phyloP scores from a whole-genome alignment of 169 alveolate genomes.

The Plasmodium coatneyi region DNA sequence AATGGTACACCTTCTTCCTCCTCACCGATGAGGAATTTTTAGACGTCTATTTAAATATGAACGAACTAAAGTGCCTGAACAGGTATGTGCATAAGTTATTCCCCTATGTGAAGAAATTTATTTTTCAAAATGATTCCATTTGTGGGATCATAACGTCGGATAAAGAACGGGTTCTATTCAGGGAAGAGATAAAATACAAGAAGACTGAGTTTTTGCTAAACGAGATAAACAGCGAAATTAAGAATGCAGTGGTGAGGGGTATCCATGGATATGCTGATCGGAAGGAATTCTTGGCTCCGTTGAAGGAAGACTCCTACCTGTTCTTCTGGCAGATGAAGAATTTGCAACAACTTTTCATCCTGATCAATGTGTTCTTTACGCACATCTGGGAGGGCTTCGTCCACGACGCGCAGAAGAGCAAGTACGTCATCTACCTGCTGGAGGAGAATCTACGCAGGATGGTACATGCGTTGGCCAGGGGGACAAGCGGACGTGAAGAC shows the following conservation, averaged over 20 bases:
- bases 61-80: slow-evolving; percentile 16
- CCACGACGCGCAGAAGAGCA: background rate
- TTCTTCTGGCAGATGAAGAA: background rate
- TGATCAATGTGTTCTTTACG: slow-evolving; percentile 35
- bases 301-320: slow-evolving; percentile 32
- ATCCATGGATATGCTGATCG: background rate
- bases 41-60: slow-evolving; percentile 27
- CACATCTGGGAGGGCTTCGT: slow-evolving; percentile 4
- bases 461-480: background rate
- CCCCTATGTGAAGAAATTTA: slow-evolving; percentile 19
- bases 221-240: slow-evolving; percentile 17
- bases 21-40: slow-evolving; percentile 18
- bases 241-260: background rate
- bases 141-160: slow-evolving; percentile 19
- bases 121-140: slow-evolving; percentile 47
- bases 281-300: slow-evolving; percentile 3
- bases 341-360: slow-evolving; percentile 10
- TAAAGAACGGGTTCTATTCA: slow-evolving; percentile 31
- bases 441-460: background rate
- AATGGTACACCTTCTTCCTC: slow-evolving; percentile 19
- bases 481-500: background rate
- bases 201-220: slow-evolving; percentile 43
- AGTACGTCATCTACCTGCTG: background rate
- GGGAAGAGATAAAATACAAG: slow-evolving; percentile 41
- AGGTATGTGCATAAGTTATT: slow-evolving; percentile 14